phyloP scores from a whole-genome alignment of 2,329 filamentous ascomycete genomes.

The Ilyonectria destructans region DNA sequence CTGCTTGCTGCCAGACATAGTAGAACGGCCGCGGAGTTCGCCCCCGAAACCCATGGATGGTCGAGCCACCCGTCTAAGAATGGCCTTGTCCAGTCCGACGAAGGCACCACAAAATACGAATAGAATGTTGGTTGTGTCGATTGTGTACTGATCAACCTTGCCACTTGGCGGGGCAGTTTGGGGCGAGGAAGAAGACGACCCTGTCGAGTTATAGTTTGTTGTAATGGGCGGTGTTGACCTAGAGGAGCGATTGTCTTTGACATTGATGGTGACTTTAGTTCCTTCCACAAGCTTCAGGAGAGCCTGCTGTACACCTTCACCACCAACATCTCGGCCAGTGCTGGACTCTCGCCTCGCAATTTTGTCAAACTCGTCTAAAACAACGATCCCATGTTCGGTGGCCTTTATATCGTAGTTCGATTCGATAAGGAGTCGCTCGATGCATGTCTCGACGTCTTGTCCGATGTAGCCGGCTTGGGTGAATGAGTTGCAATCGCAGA shows the following conservation, averaged over 20 bases:
- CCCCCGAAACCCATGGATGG: conserved; percentile 93
- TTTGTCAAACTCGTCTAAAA: conserved; percentile 98
- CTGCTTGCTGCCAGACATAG: conserved; percentile 65
- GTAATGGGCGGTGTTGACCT: conserved; percentile 68
- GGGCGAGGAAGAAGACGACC: conserved; percentile 61
- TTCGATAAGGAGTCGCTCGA: conserved; percentile 90
- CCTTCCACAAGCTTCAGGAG: conserved; percentile 97
- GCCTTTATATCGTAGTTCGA: conserved; percentile 90
- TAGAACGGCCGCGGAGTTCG: conserved; percentile 75
- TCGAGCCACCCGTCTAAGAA: conserved; percentile 89
- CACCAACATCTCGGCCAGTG: conserved; percentile 94
- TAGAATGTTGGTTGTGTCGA: conserved; percentile 95
- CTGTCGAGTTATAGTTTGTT: conserved; percentile 66
- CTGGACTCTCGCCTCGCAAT: conserved; percentile 90
- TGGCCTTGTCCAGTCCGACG: conserved; percentile 89
- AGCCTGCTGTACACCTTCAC: conserved; percentile 97
- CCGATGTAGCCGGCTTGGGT: conserved; percentile 98
- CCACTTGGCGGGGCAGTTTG: conserved; percentile 64
- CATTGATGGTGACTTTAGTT: conserved; percentile 91
- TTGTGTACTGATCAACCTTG: conserved; percentile 77
- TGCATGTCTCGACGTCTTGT: conserved; percentile 96
- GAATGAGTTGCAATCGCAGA: conserved; percentile 95
- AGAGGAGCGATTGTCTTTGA: conserved; percentile 81
- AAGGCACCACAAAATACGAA: conserved; percentile 98
- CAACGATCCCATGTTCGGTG: conserved; percentile 93